Percentiles rank a stretch among this genome's conserved stretches.
Evolutionary conservation across 1,139 yeast species (phyloP).

Genomic region (Sugiyamaella xylanicola): DNA sequence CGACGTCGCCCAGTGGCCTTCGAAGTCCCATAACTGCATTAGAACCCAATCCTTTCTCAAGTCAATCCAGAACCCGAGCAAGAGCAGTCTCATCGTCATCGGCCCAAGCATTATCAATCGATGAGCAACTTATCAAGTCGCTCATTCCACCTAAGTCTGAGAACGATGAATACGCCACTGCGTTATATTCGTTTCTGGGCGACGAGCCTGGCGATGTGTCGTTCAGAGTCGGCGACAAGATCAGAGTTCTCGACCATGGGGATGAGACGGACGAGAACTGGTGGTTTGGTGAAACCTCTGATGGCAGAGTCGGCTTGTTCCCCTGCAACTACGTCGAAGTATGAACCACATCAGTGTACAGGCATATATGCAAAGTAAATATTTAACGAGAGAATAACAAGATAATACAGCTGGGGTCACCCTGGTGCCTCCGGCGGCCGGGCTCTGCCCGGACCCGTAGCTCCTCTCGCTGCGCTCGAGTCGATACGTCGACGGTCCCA

Average conservation of each 20-base stretch:
- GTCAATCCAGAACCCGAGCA: conserved; percentile 26
- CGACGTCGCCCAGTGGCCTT: conserved; percentile 7
- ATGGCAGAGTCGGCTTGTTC: conserved; percentile 54
- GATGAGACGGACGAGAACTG: conserved; percentile 49
- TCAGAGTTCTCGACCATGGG: conserved; percentile 48
- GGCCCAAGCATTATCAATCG: conserved; percentile 31
- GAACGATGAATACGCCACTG: conserved; percentile 39
- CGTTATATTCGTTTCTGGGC: conserved; percentile 43
- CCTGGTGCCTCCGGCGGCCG: too few species aligned
- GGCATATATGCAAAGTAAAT: too few species aligned
- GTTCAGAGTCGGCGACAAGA: conserved; percentile 53
- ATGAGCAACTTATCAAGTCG: conserved; percentile 20
- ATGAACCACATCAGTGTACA: too few species aligned
- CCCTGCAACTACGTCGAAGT: conserved; percentile 55
- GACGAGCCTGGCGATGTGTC: conserved; percentile 53
- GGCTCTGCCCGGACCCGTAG: too few species aligned
- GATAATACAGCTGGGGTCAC: too few species aligned
- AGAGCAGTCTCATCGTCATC: conserved; percentile 35
- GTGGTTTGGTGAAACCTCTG: conserved; percentile 60
- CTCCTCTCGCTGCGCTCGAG: too few species aligned
- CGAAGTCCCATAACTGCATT: conserved; percentile 19
- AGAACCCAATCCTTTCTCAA: conserved; percentile 8
- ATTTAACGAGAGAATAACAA: too few species aligned
- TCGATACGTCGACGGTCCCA: too few species aligned
- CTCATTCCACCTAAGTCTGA: conserved; percentile 28